A percentile compares a stretch with the other conserved stretches of the same genome.
Conservation (phyloP, 1,284 basidiomycete species). For the Gymnopus androsaceus region DNA sequence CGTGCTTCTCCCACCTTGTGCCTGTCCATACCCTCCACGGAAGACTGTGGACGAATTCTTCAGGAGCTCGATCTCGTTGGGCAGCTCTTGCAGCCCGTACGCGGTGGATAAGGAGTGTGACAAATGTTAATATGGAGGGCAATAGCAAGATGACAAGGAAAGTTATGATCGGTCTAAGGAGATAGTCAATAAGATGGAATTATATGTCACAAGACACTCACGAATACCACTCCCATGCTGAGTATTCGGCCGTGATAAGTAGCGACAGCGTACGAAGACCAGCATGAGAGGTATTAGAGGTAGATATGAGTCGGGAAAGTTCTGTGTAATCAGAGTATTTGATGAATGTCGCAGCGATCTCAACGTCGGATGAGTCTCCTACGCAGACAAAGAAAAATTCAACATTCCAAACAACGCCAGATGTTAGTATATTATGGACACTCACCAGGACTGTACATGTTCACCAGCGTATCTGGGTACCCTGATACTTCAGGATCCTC, state of each 20-base stretch:
- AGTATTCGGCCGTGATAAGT: conserved; percentile 76
- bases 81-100: conserved; percentile 74
- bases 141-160: conserved; percentile 80
- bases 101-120: conserved; percentile 81
- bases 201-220: conserved; percentile 39
- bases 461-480: conserved; percentile 77
- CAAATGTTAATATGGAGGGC: conserved; percentile 77
- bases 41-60: conserved; percentile 71
- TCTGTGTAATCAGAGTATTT: conserved; percentile 68
- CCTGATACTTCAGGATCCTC: conserved; percentile 65
- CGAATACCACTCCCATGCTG: conserved; percentile 86
- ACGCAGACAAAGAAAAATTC: conserved; percentile 16
- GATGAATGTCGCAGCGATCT: conserved; percentile 73
- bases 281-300: conserved; percentile 75
- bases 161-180: conserved; percentile 70
- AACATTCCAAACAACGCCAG: conserved; percentile 9
- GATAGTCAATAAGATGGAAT: conserved; percentile 15
- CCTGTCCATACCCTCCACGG: conserved; percentile 84
- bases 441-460: conserved; percentile 87
- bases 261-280: conserved; percentile 72
- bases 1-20: conserved; percentile 74
- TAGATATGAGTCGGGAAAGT: conserved; percentile 58
- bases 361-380: conserved; percentile 76
- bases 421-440: conserved; percentile 16
- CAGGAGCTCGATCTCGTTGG: conserved; percentile 79